Base-by-base conservation (phyloP, 768 basidiomycete genomes). In the Tricholoma hemisulphureum region DNA sequence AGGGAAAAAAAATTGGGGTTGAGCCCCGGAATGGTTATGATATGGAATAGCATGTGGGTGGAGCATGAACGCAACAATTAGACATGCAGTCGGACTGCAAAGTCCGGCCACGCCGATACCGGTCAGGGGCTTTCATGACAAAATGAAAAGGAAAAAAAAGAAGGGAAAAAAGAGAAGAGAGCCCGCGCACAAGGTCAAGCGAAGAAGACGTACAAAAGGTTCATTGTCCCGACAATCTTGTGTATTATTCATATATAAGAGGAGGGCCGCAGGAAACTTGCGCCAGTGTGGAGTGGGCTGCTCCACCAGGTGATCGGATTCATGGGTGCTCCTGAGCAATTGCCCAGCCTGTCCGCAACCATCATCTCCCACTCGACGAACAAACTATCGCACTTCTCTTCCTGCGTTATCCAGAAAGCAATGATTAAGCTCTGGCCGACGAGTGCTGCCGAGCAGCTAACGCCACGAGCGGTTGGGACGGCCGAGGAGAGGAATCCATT, bases 351-450 rank as follows among this genome's bases (percentile, higher is more conserved):
- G 51, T 26, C 45, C 49, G 56, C 65, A 21, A 61, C 57, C 53
- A 50, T 56, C 45, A 60, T 56, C 55, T 53, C 55, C 26, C 56
- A 61, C 56, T 61, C 54, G 41, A 39, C 50, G 28, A 59, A 28
- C 34, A 65, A 63, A 51, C 61, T 60, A 24, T 69, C 69, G 23
- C 68, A 60, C 51, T 56, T 61, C 29, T 58, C 60, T 43, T 45
- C 52, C 28, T 46, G 61, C 29, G 51, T 59, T 7, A 53, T 71
- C 4, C 68, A 70, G 37, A 69, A 67, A 61, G 68, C 71, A 55
- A 88, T 90, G 85, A 77, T 91, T 63, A 87, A 84, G 67, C 75
- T 90, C 60, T 88, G 90, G 90, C 82, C 85, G 16, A 67, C 77
- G 10, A 66, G 64, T 31, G 70, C 77, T 46, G 70, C 71, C 45